Percentiles rank a stretch among this genome's conserved stretches.
Evolutionary conservation across 192 early-diverging fungal genomes (phyloP).

Genomic region (Gigaspora rosea): DNA sequence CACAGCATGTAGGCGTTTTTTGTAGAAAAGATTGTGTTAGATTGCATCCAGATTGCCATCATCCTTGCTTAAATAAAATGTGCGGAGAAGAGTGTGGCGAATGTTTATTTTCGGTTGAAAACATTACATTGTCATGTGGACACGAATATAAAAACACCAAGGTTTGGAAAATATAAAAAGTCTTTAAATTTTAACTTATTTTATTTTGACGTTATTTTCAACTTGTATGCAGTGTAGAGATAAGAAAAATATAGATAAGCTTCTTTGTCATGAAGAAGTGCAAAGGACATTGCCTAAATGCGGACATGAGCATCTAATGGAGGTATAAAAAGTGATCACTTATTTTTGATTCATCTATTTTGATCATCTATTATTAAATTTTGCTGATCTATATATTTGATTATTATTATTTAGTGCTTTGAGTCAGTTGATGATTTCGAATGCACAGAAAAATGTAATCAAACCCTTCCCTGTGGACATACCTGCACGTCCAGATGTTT

Average conservation of each 20-base stretch:
- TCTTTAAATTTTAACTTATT: neutral
- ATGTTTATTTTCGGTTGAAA: conserved; percentile 31
- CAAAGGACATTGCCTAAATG: too few relatives aligned
- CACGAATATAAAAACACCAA: conserved; percentile 33
- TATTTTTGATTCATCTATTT: too few relatives aligned
- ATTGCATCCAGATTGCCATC: conserved; percentile 43
- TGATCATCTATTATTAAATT: too few relatives aligned
- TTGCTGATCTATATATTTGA: too few relatives aligned
- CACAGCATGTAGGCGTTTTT: conserved; percentile 41
- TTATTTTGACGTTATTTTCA: too few relatives aligned
- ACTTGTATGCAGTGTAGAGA: too few relatives aligned
- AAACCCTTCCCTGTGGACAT: conserved; percentile 41
- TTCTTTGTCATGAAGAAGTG: too few relatives aligned
- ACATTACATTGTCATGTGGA: conserved; percentile 34
- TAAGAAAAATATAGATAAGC: too few relatives aligned
- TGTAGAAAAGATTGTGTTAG: conserved; percentile 50
- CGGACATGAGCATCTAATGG: too few relatives aligned
- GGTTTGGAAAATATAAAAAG: conserved; percentile 34
- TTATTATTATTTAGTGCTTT: conserved; percentile 31
- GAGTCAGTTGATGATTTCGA: neutral
- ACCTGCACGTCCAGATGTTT: conserved; percentile 42
- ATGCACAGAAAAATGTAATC: conserved; percentile 40
- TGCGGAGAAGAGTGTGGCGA: conserved; percentile 56
- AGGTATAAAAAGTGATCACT: too few relatives aligned
- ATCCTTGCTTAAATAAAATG: conserved; percentile 42